Evolutionary conservation across 257 asterid genomes (phyloP).

Genomic region (Paraleonurus japonicus): DNA sequence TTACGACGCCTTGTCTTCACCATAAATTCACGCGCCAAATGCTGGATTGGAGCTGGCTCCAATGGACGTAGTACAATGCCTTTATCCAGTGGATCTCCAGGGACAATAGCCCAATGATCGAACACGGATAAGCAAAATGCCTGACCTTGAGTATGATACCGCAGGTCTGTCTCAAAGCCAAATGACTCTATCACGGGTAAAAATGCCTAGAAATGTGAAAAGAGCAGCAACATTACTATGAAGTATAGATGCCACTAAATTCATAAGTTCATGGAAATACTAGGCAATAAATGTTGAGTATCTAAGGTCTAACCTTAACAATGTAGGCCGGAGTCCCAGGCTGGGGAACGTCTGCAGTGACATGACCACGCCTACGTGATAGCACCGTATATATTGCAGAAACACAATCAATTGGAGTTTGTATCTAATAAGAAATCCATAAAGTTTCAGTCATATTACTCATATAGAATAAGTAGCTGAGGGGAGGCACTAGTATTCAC

Average conservation of each 20-base stretch:
- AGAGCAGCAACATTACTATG: background rate
- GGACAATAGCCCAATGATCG: constrained; percentile 97
- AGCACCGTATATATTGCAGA: constrained; percentile 91
- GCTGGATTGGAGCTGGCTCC: constrained; percentile 97
- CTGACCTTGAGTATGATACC: constrained; percentile 98
- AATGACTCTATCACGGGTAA: constrained; percentile 94
- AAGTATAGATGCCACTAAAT: background rate
- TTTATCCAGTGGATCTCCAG: constrained; percentile 97
- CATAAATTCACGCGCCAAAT: constrained; percentile 96
- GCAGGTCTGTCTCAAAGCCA: constrained; percentile 95
- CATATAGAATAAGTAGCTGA: background rate
- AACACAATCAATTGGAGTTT: constrained; percentile 95
- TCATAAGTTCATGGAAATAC: background rate
- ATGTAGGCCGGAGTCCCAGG: constrained; percentile 97
- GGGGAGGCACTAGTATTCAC: background rate
- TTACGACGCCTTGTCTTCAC: constrained; percentile 97
- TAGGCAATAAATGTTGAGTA: background rate
- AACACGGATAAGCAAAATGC: constrained; percentile 84
- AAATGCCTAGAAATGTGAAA: constrained; percentile 59
- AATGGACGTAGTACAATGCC: constrained; percentile 87
- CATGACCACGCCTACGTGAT: constrained; percentile 97
- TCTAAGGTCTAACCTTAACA: constrained; percentile 58
- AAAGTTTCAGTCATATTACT: constrained; percentile 16
- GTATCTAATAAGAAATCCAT: constrained; percentile 58
- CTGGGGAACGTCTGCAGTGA: constrained; percentile 94